Percentiles rank a stretch among this genome's conserved stretches.
Evolutionary conservation across 2,329 filamentous ascomycete genomes (phyloP).

Genomic region (Ophiocordyceps unilateralis): DNA sequence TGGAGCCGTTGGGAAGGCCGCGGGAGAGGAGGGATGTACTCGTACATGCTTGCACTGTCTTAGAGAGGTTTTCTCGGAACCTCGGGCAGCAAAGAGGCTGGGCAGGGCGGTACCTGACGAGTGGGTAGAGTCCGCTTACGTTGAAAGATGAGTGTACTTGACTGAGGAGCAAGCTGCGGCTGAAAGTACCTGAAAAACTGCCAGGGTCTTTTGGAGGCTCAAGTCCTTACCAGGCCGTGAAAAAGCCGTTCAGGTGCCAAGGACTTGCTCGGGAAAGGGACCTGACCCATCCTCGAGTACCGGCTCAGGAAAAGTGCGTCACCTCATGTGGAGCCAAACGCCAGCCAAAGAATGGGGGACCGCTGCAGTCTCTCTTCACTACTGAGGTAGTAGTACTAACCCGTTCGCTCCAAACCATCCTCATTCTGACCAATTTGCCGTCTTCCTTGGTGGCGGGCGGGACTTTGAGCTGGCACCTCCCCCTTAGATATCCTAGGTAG

Average conservation of each 20-base stretch:
- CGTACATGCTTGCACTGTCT: neutral
- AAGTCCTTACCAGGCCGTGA: neutral
- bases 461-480: too few relatives aligned
- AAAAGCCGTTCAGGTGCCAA: neutral
- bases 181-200: neutral
- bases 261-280: too few relatives aligned
- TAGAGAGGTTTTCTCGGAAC: neutral
- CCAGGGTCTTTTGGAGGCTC: neutral
- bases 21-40: neutral
- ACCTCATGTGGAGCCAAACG: too few relatives aligned
- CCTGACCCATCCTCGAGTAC: too few relatives aligned
- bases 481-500: neutral
- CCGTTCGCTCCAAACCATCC: too few relatives aligned
- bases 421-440: too few relatives aligned
- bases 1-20: constrained; percentile 1
- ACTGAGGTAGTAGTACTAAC: too few relatives aligned
- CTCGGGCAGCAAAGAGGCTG: neutral
- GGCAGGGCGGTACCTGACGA: too few relatives aligned
- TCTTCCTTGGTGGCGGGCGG: too few relatives aligned
- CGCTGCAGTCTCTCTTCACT: too few relatives aligned
- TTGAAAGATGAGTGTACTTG: neutral
- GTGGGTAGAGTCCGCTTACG: neutral
- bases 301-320: too few relatives aligned
- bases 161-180: neutral
- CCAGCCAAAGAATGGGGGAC: too few relatives aligned